A percentile compares a stretch with the other conserved stretches of the same genome.
Evolutionary conservation across 2,329 filamentous ascomycete genomes (phyloP).

Genomic region (Leptographium lundbergii): DNA sequence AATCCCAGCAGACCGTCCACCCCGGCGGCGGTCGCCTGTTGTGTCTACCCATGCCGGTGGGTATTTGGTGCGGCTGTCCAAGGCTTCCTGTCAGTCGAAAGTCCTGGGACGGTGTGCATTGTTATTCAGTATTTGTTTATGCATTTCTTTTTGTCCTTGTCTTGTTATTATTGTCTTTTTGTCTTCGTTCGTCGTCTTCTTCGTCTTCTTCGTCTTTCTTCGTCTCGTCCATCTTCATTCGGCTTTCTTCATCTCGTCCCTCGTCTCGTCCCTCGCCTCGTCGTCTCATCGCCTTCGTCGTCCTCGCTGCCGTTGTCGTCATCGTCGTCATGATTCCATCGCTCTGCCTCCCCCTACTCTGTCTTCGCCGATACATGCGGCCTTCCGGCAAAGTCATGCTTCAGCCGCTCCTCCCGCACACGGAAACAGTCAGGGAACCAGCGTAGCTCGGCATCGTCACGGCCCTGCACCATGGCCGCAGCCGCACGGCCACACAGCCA

Average conservation of each 20-base stretch:
- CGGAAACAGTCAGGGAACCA: constrained; percentile 44
- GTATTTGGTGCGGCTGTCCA: background rate
- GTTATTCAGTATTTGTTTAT: background rate
- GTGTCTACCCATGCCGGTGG: no score
- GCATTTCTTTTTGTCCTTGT: background rate
- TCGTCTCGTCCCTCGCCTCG: no score
- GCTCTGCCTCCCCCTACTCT: no score
- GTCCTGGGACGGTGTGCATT: background rate
- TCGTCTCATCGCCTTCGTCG: no score
- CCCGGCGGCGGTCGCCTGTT: background rate
- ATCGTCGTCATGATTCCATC: no score
- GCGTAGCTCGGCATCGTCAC: constrained; percentile 19
- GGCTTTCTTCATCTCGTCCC: no score
- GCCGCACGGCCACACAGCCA: constrained; percentile 47
- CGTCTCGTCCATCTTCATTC: no score
- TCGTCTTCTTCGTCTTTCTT: no score
- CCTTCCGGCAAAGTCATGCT: constrained; percentile 21
- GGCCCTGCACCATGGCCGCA: constrained; percentile 36
- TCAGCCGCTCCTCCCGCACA: constrained; percentile 31
- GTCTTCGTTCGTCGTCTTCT: no score
- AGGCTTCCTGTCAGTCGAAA: no score
- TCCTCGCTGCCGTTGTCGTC: background rate
- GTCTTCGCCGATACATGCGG: constrained; percentile 10
- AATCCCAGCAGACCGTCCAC: background rate
- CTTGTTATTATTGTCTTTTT: no score